phyloP scores from a whole-genome alignment of 768 basidiomycete species.

The Crepidotus variabilis region DNA sequence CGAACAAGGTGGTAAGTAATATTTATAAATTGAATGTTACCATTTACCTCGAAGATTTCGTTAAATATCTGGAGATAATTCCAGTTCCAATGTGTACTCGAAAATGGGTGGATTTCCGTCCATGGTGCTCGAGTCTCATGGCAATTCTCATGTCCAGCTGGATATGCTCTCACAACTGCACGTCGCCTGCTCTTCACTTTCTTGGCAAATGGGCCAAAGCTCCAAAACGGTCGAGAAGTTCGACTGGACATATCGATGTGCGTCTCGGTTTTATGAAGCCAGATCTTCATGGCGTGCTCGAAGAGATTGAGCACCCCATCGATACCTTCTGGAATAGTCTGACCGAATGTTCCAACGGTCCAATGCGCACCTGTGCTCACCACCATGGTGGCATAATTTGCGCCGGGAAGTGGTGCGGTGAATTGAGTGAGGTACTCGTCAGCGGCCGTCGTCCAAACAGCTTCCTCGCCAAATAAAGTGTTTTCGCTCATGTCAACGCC shows the following conservation, averaged over 20 bases:
- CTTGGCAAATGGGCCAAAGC: conserved; percentile 2
- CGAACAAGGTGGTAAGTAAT: background rate
- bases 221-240: conserved; percentile 18
- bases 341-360: conserved; percentile 52
- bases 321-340: conserved; percentile 40
- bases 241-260: conserved; percentile 23
- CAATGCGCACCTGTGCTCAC: conserved; percentile 68
- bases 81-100: conserved; percentile 63
- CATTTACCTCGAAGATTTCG: conserved; percentile 48
- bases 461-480: conserved; percentile 53
- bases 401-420: conserved; percentile 40
- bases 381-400: conserved; percentile 58
- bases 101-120: conserved; percentile 37
- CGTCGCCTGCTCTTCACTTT: conserved; percentile 20
- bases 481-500: conserved; percentile 20
- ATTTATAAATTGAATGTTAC: background rate
- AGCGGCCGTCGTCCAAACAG: conserved; percentile 50
- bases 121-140: conserved; percentile 44
- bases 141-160: conserved; percentile 66
- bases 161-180: conserved; percentile 56
- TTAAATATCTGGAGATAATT: conserved; percentile 56
- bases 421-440: conserved; percentile 51
- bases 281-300: conserved; percentile 48
- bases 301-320: conserved; percentile 54
- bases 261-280: conserved; percentile 50